These are phyloP conservation scores for Carex kokanica DNA, from an alignment of 176 grass and related monocot genomes.

Conservation along the genomic window DNA sequence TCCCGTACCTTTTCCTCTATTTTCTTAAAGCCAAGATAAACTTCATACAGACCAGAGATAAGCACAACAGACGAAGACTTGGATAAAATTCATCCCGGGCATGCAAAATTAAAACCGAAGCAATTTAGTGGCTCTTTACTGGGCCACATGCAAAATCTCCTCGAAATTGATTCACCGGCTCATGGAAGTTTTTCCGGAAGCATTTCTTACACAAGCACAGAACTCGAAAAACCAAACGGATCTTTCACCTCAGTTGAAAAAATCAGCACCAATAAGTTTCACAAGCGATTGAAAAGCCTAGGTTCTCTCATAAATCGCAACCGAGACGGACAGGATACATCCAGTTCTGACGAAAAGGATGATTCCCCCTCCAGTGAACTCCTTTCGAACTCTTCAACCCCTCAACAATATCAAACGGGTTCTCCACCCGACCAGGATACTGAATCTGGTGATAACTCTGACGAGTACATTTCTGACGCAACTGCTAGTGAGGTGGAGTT, in stretches of 20 bases:
- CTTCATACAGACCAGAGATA: constrained; percentile 36
- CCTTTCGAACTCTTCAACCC: constrained; percentile 38
- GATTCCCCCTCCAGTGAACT: constrained; percentile 36
- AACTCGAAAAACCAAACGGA: constrained; percentile 38
- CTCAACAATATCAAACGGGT: constrained; percentile 21
- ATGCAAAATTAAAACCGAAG: constrained; percentile 42
- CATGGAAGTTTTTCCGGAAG: constrained; percentile 32
- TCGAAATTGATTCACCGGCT: constrained; percentile 38
- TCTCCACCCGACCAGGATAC: constrained; percentile 6
- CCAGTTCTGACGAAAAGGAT: constrained; percentile 29
- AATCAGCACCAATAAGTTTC: constrained; percentile 41
- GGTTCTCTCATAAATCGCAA: constrained; percentile 17
- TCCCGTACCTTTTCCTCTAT: background rate
- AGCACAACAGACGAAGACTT: constrained; percentile 31
- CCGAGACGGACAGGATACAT: background rate
- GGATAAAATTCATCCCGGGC: constrained; percentile 34
- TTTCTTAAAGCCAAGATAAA: constrained; percentile 15
- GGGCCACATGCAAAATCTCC: constrained; percentile 45
- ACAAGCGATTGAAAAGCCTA: constrained; percentile 26
- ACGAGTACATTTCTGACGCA: constrained; percentile 63
- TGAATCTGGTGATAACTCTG: constrained; percentile 47
- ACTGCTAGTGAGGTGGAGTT: constrained; percentile 45
- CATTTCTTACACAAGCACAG: constrained; percentile 36
- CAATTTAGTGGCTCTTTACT: constrained; percentile 43
- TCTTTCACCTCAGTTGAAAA: constrained; percentile 46